These are phyloP conservation scores for Penicillium lividum DNA, from an alignment of 495 filamentous ascomycete genomes.

Conservation along the genomic window DNA sequence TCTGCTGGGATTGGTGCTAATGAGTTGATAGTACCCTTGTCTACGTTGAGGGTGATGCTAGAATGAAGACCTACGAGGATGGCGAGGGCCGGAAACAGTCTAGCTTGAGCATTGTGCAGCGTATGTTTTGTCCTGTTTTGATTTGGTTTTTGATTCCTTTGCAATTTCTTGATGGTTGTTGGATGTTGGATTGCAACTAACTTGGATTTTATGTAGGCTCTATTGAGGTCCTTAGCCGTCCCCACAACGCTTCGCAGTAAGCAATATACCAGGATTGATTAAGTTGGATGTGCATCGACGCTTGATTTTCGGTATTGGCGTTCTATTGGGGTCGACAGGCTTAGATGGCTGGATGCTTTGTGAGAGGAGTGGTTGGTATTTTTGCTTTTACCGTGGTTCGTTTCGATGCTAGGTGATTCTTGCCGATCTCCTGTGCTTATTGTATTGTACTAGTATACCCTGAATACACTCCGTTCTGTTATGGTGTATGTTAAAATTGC, in stretches of 20 bases:
- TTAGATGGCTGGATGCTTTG: constrained; percentile 4
- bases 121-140: constrained; percentile 51
- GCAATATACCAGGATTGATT: not conserved
- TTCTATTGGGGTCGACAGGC: constrained; percentile 9
- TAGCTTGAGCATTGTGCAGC: constrained; percentile 66
- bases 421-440: constrained; percentile 9
- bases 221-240: constrained; percentile 62
- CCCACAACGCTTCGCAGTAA: constrained; percentile 26
- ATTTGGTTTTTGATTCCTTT: not conserved
- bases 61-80: constrained; percentile 60
- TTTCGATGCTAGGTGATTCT: not conserved
- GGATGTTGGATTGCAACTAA: not conserved
- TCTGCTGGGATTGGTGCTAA: constrained; percentile 4
- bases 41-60: constrained; percentile 72
- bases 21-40: constrained; percentile 57
- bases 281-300: constrained; percentile 3
- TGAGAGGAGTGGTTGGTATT: not conserved
- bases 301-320: constrained; percentile 4
- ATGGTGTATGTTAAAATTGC: not conserved
- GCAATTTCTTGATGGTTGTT: not conserved
- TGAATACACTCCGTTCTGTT: constrained; percentile 25
- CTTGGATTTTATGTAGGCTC: constrained; percentile 33
- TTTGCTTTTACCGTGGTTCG: not conserved
- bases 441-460: constrained; percentile 37
- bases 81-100: constrained; percentile 60